A percentile compares a stretch with the other conserved stretches of the same genome.
These are phyloP conservation scores for Chlorella sp. DNA, from an alignment of 139 green algal species.

Conservation along the genomic window DNA sequence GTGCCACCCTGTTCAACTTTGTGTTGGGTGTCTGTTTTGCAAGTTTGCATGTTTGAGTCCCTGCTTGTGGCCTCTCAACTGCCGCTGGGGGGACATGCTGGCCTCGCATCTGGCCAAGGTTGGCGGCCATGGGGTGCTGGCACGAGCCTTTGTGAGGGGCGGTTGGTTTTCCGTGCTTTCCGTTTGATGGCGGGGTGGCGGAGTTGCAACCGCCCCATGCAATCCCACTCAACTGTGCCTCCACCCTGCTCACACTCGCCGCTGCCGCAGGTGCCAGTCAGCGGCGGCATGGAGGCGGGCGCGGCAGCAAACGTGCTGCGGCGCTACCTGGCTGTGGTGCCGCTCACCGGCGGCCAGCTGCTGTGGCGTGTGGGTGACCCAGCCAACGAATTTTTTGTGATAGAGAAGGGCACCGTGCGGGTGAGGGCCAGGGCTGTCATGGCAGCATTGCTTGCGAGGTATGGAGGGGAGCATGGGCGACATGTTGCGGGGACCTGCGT, in stretches of 20 bases:
- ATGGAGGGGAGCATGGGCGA: no score
- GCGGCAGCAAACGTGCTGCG: slow-evolving; percentile 12
- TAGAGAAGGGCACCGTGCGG: slow-evolving; percentile 44
- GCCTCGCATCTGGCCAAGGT: slow-evolving; percentile 36
- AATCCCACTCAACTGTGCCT: no score
- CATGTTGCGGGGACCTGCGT: no score
- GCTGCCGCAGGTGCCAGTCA: no score
- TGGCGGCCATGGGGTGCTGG: not conserved
- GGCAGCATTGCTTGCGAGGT: no score
- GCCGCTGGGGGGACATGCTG: slow-evolving; percentile 5
- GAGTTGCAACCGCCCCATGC: no score
- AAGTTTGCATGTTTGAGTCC: not conserved
- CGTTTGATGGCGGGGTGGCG: no score
- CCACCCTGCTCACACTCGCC: no score
- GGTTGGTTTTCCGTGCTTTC: no score
- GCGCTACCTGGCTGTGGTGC: slow-evolving; percentile 20
- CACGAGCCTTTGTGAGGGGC: not conserved
- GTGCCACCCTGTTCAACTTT: not conserved
- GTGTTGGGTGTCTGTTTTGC: not conserved
- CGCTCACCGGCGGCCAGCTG: slow-evolving; percentile 26
- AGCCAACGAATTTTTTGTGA: slow-evolving; percentile 36
- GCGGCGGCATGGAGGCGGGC: not conserved
- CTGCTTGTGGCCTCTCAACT: not conserved
- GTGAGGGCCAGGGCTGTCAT: slow-evolving; percentile 40
- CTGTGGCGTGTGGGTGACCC: slow-evolving; percentile 37